Evolutionary conservation across 1,139 yeast genomes (phyloP).

Genomic region (Meyerozyma smithsonii): DNA sequence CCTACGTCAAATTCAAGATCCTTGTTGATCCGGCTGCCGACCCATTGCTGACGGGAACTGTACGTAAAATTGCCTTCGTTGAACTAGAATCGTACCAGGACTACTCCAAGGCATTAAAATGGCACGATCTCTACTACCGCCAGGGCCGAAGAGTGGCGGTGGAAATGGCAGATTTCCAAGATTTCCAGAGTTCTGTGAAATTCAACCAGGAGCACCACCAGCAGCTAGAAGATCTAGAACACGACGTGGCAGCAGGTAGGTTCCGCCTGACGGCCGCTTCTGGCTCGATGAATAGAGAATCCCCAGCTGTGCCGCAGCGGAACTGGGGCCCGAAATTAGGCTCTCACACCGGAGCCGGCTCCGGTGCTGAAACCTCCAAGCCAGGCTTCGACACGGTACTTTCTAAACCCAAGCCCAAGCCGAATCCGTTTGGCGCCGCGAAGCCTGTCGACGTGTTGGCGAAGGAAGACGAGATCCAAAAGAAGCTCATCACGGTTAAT

Average conservation of each 20-base stretch:
- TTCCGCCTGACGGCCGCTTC: constrained; percentile 10
- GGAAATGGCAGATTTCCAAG: constrained; percentile 45
- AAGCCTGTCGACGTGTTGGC: constrained; percentile 47
- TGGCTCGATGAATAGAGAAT: background rate
- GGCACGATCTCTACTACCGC: constrained; percentile 42
- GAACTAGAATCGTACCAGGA: constrained; percentile 48
- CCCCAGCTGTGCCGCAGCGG: background rate
- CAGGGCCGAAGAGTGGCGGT: constrained; percentile 38
- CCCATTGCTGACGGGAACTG: constrained; percentile 34
- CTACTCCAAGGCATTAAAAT: constrained; percentile 39
- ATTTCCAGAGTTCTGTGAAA: constrained; percentile 42
- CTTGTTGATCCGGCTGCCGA: constrained; percentile 40
- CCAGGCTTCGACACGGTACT: constrained; percentile 1
- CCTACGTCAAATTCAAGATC: constrained; percentile 36
- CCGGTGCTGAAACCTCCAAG: constrained; percentile 2
- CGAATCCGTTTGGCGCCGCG: constrained; percentile 50
- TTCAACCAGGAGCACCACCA: constrained; percentile 34
- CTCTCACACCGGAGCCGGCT: constrained; percentile 2
- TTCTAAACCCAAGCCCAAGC: constrained; percentile 20
- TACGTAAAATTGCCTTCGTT: constrained; percentile 57
- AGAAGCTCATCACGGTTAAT: constrained; percentile 46
- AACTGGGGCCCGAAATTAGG: background rate
- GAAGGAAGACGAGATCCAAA: constrained; percentile 43
- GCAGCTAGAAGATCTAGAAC: constrained; percentile 28
- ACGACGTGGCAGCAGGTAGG: constrained; percentile 25